phyloP scores from a whole-genome alignment of 225 moss, liverwort and hornwort genomes.

The Marchantia paleacea region DNA sequence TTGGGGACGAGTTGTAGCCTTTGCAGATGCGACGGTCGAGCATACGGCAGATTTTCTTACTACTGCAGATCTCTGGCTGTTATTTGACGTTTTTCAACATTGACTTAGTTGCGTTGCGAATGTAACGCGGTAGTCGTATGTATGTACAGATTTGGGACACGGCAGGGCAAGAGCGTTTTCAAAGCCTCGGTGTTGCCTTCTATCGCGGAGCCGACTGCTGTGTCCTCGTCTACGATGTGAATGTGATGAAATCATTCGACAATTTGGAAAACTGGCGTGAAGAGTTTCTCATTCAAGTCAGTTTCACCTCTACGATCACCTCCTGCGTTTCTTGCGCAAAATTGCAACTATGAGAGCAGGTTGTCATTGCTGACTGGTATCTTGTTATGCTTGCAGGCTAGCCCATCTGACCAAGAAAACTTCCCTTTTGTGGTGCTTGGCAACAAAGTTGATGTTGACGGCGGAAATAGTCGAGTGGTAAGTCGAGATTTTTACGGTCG shows the following conservation, averaged over 20 bases:
- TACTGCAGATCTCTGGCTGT: background rate
- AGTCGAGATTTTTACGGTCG: background rate
- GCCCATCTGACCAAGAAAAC: conserved; percentile 80
- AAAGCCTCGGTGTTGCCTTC: conserved; percentile 92
- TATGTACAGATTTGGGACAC: conserved; percentile 86
- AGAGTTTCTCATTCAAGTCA: conserved; percentile 91
- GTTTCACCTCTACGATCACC: background rate
- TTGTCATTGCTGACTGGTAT: background rate
- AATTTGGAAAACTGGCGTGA: conserved; percentile 97
- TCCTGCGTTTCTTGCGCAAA: background rate
- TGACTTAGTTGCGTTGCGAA: background rate
- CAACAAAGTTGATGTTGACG: conserved; percentile 90
- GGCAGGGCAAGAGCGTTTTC: conserved; percentile 94
- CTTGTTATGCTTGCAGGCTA: conserved; percentile 52
- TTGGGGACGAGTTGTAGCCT: background rate
- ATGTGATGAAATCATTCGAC: conserved; percentile 94
- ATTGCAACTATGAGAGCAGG: background rate
- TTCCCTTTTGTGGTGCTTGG: conserved; percentile 92
- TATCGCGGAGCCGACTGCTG: conserved; percentile 98
- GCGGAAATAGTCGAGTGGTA: conserved; percentile 95
- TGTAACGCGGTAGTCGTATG: background rate
- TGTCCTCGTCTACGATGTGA: conserved; percentile 94
- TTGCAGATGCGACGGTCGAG: background rate
- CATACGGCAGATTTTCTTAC: background rate
- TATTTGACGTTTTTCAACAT: background rate